Percentiles rank a stretch among this genome's conserved stretches.
phyloP scores from a whole-genome alignment of 2,329 filamentous ascomycete genomes.

The Fusarium foetens region DNA sequence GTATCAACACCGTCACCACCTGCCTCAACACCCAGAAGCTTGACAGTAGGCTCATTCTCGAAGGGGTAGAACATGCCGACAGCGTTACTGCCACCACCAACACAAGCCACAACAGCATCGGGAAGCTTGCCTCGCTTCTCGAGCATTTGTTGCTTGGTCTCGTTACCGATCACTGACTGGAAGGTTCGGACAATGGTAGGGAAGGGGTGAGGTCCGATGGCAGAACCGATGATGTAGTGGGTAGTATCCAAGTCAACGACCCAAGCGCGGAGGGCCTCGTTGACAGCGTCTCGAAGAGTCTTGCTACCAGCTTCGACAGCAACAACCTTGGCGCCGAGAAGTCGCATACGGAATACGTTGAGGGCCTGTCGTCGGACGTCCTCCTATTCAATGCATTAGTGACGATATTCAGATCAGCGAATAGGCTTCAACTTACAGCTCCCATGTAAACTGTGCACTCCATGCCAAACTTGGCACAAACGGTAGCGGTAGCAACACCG shows the following conservation, averaged over 20 bases:
- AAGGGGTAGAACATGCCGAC: conserved; percentile 99
- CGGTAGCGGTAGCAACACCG: conserved; percentile 95
- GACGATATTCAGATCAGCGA: background rate
- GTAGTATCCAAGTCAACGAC: conserved; percentile 92
- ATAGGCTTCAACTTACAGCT: conserved; percentile 61
- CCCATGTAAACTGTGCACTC: conserved; percentile 99
- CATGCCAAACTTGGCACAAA: conserved; percentile 98
- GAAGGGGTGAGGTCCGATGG: conserved; percentile 97
- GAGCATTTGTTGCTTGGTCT: conserved; percentile 93
- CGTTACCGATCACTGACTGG: conserved; percentile 94
- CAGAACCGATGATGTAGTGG: conserved; percentile 98
- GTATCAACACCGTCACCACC: conserved; percentile 94
- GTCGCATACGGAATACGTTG: conserved; percentile 98
- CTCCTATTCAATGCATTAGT: conserved; percentile 62
- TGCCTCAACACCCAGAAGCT: conserved; percentile 92
- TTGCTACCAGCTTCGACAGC: conserved; percentile 91
- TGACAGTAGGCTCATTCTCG: conserved; percentile 82
- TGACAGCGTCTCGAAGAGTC: conserved; percentile 88
- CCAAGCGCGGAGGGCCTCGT: conserved; percentile 95
- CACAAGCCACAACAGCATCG: conserved; percentile 95
- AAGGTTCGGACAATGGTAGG: conserved; percentile 97
- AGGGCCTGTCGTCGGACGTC: conserved; percentile 95
- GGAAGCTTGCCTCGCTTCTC: conserved; percentile 87
- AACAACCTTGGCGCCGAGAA: conserved; percentile 91
- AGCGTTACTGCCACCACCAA: conserved; percentile 94